phyloP scores from a whole-genome alignment of 2,329 filamentous ascomycete species.

The Cadophora luteo-olivacea region DNA sequence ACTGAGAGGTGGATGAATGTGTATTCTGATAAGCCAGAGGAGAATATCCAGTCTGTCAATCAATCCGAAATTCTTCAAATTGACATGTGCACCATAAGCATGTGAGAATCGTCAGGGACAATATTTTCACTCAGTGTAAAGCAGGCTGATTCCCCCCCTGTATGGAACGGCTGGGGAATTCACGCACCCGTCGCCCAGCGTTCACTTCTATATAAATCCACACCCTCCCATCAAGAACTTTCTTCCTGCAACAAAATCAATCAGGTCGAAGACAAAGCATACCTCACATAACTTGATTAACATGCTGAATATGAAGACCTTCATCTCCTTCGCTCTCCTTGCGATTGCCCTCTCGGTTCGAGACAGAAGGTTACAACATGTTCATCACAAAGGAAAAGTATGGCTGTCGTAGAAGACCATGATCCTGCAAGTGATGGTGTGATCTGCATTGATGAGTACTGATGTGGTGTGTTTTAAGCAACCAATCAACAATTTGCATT shows the following conservation, averaged over 20 bases:
- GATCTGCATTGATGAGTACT: not conserved
- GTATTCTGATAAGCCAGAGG: no score
- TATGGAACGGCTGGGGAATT: not conserved
- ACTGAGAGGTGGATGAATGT: slow-evolving; percentile 41
- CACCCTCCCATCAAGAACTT: not conserved
- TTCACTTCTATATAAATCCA: not conserved
- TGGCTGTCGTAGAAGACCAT: not conserved
- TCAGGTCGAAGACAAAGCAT: not conserved
- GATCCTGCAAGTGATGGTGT: not conserved
- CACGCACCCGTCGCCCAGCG: no score
- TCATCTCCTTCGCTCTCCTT: not conserved
- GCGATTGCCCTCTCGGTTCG: not conserved
- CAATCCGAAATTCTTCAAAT: not conserved
- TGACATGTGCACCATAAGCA: not conserved
- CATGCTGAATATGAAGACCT: not conserved
- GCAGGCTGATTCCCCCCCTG: not conserved
- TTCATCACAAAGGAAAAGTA: not conserved
- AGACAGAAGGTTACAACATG: not conserved
- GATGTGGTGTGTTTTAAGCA: no score
- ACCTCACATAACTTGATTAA: not conserved
- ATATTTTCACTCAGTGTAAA: not conserved
- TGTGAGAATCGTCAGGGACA: not conserved
- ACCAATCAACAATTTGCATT: no score
- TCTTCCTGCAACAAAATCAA: not conserved
- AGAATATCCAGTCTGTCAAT: not conserved